Evolutionary conservation across 352 stramenopile genomes (phyloP).

Genomic region (Pythium diclinum): DNA sequence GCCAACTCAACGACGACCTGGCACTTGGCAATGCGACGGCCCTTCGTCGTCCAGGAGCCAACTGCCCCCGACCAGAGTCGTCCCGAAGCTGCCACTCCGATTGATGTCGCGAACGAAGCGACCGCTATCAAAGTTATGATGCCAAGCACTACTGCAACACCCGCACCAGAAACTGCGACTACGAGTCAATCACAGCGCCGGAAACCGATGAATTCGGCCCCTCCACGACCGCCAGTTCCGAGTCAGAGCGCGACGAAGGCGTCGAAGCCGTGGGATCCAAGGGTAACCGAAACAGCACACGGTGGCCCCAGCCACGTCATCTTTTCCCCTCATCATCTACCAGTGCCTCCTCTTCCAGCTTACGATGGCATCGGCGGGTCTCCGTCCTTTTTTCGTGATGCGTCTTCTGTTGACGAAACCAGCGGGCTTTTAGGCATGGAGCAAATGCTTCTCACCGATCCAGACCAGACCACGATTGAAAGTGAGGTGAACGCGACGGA

Average conservation of each 20-base stretch:
- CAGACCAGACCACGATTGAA: not conserved
- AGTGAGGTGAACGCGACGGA: not conserved
- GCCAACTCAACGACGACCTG: constrained; percentile 25
- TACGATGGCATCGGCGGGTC: constrained; percentile 80
- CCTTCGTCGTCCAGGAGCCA: constrained; percentile 7
- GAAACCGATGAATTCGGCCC: not conserved
- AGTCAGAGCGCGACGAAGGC: not conserved
- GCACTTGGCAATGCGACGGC: constrained; percentile 23
- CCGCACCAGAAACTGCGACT: not conserved
- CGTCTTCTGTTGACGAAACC: constrained; percentile 1
- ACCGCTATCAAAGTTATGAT: not conserved
- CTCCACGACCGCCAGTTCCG: not conserved
- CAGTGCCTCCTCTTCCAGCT: constrained; percentile 67
- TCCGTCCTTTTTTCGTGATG: constrained; percentile 72
- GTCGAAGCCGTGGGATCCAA: not conserved
- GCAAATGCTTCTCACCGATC: constrained; percentile 13
- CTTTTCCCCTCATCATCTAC: constrained; percentile 25
- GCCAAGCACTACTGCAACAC: not conserved
- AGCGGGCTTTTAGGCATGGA: constrained; percentile 9
- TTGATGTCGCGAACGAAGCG: not conserved
- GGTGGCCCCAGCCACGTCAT: not conserved
- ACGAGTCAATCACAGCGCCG: not conserved
- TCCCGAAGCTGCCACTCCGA: not conserved
- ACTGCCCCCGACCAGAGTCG: not conserved
- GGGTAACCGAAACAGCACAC: not conserved